Evolutionary conservation across 768 basidiomycete genomes (phyloP).

Genomic region (Phylloporus arenicola): DNA sequence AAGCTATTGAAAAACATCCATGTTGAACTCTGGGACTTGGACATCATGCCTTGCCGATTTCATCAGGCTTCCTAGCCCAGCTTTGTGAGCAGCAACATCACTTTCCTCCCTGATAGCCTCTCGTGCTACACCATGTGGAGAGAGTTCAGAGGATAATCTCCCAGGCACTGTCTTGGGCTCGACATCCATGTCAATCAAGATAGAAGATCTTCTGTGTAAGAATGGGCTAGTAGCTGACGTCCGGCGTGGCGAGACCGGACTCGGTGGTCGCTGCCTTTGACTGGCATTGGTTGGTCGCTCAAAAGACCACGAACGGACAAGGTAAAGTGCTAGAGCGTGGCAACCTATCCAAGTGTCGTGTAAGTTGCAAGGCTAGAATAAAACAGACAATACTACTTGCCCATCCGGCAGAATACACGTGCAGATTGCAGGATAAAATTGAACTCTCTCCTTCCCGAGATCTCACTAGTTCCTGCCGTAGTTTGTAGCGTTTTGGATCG

Average conservation of each 20-base stretch:
- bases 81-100: slow-evolving; percentile 60
- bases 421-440: slow-evolving; percentile 95
- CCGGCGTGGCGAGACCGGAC: slow-evolving; percentile 41
- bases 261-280: slow-evolving; percentile 29
- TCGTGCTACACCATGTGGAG: slow-evolving; percentile 13
- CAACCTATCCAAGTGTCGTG: slow-evolving; percentile 55
- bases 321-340: slow-evolving; percentile 84
- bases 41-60: slow-evolving; percentile 89
- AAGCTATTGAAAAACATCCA: slow-evolving; percentile 56
- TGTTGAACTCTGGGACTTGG: slow-evolving; percentile 82
- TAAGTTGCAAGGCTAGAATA: not conserved
- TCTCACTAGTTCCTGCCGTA: slow-evolving; percentile 87
- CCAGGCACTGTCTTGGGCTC: slow-evolving; percentile 55
- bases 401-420: slow-evolving; percentile 91
- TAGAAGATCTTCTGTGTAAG: slow-evolving; percentile 60
- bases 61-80: slow-evolving; percentile 77
- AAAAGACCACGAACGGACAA: slow-evolving; percentile 90
- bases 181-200: slow-evolving; percentile 88
- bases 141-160: slow-evolving; percentile 42
- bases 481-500: slow-evolving; percentile 89
- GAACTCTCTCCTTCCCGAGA: slow-evolving; percentile 83
- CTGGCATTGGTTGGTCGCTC: slow-evolving; percentile 57
- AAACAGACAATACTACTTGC: slow-evolving; percentile 44
- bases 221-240: slow-evolving; percentile 48
- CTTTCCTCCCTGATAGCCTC: slow-evolving; percentile 44